Percentiles rank a stretch among this genome's conserved stretches.
Conservation (phyloP, 1,284 basidiomycete species). For the Malassezia japonica region DNA sequence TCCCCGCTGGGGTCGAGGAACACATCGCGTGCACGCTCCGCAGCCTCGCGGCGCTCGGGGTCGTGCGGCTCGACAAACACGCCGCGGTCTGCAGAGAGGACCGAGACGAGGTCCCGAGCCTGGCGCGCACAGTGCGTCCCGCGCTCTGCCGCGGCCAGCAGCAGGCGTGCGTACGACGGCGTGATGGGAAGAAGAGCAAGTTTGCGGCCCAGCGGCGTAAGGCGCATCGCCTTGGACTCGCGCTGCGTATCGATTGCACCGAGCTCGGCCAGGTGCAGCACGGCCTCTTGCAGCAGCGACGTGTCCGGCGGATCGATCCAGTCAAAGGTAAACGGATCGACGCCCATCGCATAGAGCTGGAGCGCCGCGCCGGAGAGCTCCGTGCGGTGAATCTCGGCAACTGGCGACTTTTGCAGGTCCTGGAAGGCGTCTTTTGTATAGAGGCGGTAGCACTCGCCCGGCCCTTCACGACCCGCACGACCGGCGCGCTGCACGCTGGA, state of each 20-base stretch:
- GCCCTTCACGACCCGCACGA: constrained; percentile 37
- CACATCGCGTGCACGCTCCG: constrained; percentile 48
- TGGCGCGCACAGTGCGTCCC: constrained; percentile 26
- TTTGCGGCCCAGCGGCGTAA: constrained; percentile 32
- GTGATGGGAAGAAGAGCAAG: constrained; percentile 40
- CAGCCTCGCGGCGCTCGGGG: constrained; percentile 32
- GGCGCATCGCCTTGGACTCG: constrained; percentile 5
- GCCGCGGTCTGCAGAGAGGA: constrained; percentile 33
- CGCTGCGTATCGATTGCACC: constrained; percentile 25
- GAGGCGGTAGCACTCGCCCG: constrained; percentile 41
- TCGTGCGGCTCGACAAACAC: constrained; percentile 30
- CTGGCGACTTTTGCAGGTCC: constrained; percentile 17
- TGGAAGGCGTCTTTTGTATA: constrained; percentile 32
- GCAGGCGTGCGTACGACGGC: constrained; percentile 33
- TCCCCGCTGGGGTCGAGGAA: constrained; percentile 36
- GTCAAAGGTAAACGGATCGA: constrained; percentile 41
- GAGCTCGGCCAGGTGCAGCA: constrained; percentile 34
- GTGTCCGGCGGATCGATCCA: constrained; percentile 39
- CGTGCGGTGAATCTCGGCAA: constrained; percentile 38
- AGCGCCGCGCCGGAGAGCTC: constrained; percentile 33
- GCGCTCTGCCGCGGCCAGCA: constrained; percentile 34
- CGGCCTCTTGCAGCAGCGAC: constrained; percentile 25
- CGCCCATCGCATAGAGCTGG: constrained; percentile 34
- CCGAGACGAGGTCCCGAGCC: constrained; percentile 41
- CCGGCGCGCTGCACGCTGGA: constrained; percentile 39